A percentile compares a stretch with the other conserved stretches of the same genome.
Evolutionary conservation across 177 flowering plant genomes (phyloP).

Genomic region (Vitis hybrid): DNA sequence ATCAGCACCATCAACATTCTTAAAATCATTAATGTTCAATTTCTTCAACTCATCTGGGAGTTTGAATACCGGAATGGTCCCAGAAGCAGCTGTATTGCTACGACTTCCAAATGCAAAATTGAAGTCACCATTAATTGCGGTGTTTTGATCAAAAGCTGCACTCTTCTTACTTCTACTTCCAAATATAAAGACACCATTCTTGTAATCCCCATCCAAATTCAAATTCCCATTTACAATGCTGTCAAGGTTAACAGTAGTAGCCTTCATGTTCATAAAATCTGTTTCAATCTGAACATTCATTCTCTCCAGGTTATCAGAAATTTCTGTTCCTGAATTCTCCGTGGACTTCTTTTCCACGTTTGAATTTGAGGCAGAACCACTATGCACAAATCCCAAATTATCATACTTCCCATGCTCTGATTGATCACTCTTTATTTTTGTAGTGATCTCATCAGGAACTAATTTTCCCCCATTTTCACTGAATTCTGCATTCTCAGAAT

Average conservation of each 20-base stretch:
- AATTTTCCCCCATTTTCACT: background rate
- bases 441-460: background rate
- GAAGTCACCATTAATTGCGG: background rate
- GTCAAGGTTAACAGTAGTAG: background rate
- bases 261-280: constrained; percentile 12
- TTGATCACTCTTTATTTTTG: too few species aligned
- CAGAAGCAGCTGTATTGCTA: constrained; percentile 10
- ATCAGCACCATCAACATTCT: constrained; percentile 11
- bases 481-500: background rate
- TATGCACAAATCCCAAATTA: background rate
- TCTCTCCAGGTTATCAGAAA: constrained; percentile 1
- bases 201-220: background rate
- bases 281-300: constrained; percentile 9
- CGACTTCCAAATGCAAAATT: constrained; percentile 12
- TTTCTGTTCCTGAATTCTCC: background rate
- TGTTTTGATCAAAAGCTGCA: constrained; percentile 1
- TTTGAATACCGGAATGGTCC: constrained; percentile 6
- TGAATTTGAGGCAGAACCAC: background rate
- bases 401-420: too few species aligned
- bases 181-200: constrained; percentile 25
- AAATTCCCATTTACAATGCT: background rate
- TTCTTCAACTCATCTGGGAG: constrained; percentile 38
- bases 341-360: background rate
- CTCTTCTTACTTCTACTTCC: constrained; percentile 15
- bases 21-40: constrained; percentile 27